phyloP scores from a whole-genome alignment of 1,284 basidiomycete genomes.

The Phylloporus gajari region DNA sequence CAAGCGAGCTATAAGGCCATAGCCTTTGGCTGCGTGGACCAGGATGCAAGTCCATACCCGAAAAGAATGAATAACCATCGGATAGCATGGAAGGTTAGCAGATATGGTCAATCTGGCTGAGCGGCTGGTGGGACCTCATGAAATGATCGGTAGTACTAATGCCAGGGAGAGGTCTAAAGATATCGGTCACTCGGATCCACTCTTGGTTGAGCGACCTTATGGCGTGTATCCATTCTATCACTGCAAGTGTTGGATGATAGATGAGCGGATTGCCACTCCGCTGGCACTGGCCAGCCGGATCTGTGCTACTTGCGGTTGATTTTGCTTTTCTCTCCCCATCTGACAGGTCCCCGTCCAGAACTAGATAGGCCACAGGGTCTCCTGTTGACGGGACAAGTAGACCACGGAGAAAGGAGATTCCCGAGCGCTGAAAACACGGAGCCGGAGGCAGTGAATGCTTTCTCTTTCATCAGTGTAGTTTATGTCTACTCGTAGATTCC shows the following conservation, averaged over 20 bases:
- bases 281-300: background rate
- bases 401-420: background rate
- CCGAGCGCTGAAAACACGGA: background rate
- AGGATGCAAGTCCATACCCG: background rate
- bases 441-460: background rate
- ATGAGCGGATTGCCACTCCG: background rate
- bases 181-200: background rate
- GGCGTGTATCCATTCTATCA: too few relatives aligned
- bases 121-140: background rate
- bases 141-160: background rate
- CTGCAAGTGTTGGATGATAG: too few relatives aligned
- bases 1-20: too few relatives aligned
- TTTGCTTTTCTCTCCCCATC: background rate
- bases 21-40: background rate
- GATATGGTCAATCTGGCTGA: background rate
- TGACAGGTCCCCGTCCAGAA: background rate
- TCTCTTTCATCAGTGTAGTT: background rate
- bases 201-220: too few relatives aligned
- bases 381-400: background rate
- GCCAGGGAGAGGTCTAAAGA: background rate
- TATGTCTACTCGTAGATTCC: too few relatives aligned
- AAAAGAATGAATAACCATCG: background rate
- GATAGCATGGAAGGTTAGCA: background rate
- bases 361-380: background rate
- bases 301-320: background rate